Evolutionary conservation across 2,329 filamentous ascomycete species (phyloP).

Genomic region (Verticillium longisporum): DNA sequence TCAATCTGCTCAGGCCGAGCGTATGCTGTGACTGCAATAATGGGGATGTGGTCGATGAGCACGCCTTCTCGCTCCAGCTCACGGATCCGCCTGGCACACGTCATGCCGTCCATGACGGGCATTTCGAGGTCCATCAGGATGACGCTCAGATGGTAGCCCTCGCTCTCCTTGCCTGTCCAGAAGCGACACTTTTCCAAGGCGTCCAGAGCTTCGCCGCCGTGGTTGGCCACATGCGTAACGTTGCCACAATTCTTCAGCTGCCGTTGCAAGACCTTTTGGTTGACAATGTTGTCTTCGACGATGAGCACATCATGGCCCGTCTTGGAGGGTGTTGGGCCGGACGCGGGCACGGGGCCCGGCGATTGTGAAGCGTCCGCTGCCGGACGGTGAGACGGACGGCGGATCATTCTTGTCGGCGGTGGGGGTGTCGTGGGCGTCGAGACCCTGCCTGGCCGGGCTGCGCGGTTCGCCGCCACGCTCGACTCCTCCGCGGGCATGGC

Average conservation of each 20-base stretch:
- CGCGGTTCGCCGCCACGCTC: slow-evolving; percentile 26
- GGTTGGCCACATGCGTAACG: slow-evolving; percentile 56
- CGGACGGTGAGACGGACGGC: slow-evolving; percentile 2
- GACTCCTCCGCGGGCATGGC: slow-evolving; percentile 28
- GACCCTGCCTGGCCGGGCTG: slow-evolving; percentile 2
- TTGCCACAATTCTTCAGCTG: slow-evolving; percentile 56
- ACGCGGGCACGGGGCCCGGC: neutral
- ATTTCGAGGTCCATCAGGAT: slow-evolving; percentile 80
- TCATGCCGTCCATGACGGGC: slow-evolving; percentile 77
- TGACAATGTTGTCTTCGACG: slow-evolving; percentile 63
- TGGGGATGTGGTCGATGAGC: slow-evolving; percentile 61
- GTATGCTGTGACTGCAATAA: slow-evolving; percentile 80
- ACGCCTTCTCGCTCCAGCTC: slow-evolving; percentile 57
- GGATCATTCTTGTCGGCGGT: neutral
- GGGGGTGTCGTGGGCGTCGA: slow-evolving; percentile 5
- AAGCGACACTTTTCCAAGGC: slow-evolving; percentile 48
- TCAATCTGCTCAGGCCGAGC: slow-evolving; percentile 68
- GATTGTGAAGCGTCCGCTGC: neutral
- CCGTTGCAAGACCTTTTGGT: slow-evolving; percentile 56
- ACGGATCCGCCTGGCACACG: slow-evolving; percentile 63
- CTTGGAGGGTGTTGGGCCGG: slow-evolving; percentile 13
- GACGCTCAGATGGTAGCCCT: slow-evolving; percentile 51
- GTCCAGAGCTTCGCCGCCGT: slow-evolving; percentile 56
- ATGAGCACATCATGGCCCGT: slow-evolving; percentile 49
- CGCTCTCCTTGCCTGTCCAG: slow-evolving; percentile 41